These are phyloP conservation scores for Knufia fluminis DNA, from an alignment of 2,329 filamentous ascomycete species.

Conservation along the genomic window DNA sequence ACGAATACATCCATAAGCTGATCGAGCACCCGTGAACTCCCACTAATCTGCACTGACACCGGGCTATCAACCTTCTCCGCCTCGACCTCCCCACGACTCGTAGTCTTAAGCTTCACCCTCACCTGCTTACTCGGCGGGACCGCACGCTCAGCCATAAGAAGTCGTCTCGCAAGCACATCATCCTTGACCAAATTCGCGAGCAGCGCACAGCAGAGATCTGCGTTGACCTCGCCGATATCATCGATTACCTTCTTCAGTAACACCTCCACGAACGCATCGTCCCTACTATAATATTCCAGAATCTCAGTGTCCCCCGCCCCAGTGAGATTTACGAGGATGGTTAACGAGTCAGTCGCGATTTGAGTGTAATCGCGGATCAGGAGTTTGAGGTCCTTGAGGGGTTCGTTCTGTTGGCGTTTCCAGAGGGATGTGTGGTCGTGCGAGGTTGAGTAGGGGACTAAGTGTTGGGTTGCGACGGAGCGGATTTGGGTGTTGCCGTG, in stretches of 20 bases:
- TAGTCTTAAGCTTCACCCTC: slow-evolving; percentile 4
- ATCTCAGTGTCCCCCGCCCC: slow-evolving; percentile 68
- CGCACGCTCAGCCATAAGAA: neutral
- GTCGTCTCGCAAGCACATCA: neutral
- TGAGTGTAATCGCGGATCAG: slow-evolving; percentile 75
- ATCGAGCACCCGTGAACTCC: slow-evolving; percentile 68
- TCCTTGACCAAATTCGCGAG: slow-evolving; percentile 7
- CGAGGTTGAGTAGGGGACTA: slow-evolving; percentile 66
- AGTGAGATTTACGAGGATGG: slow-evolving; percentile 70
- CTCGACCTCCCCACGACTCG: neutral
- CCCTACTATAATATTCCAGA: slow-evolving; percentile 60
- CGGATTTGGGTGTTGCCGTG: slow-evolving; percentile 87
- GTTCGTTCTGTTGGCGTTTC: slow-evolving; percentile 67
- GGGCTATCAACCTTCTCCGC: neutral
- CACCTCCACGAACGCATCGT: slow-evolving; percentile 71
- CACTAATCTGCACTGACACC: slow-evolving; percentile 21
- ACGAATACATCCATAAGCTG: slow-evolving; percentile 95
- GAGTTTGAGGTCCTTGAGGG: slow-evolving; percentile 79
- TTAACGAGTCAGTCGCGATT: slow-evolving; percentile 88
- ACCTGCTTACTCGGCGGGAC: slow-evolving; percentile 6
- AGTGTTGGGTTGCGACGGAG: slow-evolving; percentile 45
- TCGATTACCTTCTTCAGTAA: slow-evolving; percentile 62
- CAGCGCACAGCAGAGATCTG: slow-evolving; percentile 4
- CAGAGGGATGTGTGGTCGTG: slow-evolving; percentile 54
- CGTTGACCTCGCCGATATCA: slow-evolving; percentile 29